Evolutionary conservation across 176 grass and related monocot genomes (phyloP).

Genomic region (Musa acuminata): DNA sequence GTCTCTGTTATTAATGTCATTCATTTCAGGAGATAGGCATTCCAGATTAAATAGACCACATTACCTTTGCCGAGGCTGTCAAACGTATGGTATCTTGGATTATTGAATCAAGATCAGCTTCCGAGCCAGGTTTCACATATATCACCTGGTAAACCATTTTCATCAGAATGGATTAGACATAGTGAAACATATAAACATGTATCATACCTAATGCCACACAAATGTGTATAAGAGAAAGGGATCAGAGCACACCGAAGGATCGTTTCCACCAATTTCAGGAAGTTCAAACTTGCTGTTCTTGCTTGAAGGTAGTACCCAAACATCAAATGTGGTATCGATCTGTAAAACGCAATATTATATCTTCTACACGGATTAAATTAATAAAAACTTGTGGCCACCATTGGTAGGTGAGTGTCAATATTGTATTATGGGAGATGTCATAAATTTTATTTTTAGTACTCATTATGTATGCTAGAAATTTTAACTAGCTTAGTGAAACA

Average conservation of each 20-base stretch:
- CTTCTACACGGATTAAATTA: not conserved
- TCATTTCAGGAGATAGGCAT: not conserved
- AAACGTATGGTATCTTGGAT: constrained; percentile 66
- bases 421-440: no score
- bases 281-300: constrained; percentile 42
- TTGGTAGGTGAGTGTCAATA: not conserved
- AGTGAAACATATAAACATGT: not conserved
- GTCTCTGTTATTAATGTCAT: not conserved
- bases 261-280: constrained; percentile 50
- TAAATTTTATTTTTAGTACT: no score
- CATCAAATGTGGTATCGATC: constrained; percentile 66
- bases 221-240: not conserved
- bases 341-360: constrained; percentile 15
- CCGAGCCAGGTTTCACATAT: constrained; percentile 67
- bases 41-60: not conserved
- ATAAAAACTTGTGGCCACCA: not conserved
- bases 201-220: not conserved
- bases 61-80: constrained; percentile 54
- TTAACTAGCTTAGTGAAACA: no score
- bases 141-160: constrained; percentile 40
- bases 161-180: not conserved
- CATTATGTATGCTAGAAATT: no score
- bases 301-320: constrained; percentile 57
- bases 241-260: constrained; percentile 48
- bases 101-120: constrained; percentile 56